These are phyloP conservation scores for Didymosphaeria variabile DNA, from an alignment of 2,329 filamentous ascomycete species.

Conservation along the genomic window DNA sequence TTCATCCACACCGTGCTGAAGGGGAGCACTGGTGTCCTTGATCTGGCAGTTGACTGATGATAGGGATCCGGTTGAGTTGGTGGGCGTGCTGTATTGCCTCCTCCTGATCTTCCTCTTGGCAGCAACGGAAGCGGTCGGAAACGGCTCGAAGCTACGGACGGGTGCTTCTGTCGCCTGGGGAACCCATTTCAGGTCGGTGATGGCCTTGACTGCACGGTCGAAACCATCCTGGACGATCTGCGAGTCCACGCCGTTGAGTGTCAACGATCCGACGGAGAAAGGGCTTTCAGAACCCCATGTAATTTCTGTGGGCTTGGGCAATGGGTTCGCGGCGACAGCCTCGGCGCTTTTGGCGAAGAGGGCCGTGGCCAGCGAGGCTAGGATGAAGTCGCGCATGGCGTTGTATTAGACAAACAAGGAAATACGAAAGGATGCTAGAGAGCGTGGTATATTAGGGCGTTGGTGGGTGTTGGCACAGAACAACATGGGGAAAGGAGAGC, in stretches of 20 bases:
- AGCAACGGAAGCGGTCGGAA: conserved; percentile 55
- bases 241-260: conserved; percentile 49
- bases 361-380: conserved; percentile 43
- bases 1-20: conserved; percentile 66
- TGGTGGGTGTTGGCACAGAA: conserved; percentile 14
- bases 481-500: conserved; percentile 13
- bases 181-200: conserved; percentile 62
- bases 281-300: conserved; percentile 63
- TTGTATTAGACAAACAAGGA: conserved; percentile 14
- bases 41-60: conserved; percentile 58
- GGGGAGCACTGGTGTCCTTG: conserved; percentile 55
- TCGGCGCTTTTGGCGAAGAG: conserved; percentile 50
- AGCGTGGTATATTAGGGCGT: conserved; percentile 18
- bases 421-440: conserved; percentile 14
- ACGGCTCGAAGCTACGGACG: conserved; percentile 60
- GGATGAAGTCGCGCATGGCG: conserved; percentile 42
- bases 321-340: conserved; percentile 62
- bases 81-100: conserved; percentile 30
- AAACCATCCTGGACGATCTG: conserved; percentile 57
- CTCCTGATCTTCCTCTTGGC: conserved; percentile 27
- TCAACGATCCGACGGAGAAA: conserved; percentile 52
- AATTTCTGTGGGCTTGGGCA: conserved; percentile 63
- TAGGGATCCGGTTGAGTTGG: conserved; percentile 47
- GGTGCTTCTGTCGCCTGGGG: conserved; percentile 63
- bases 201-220: conserved; percentile 59